Conservation (phyloP, 192 early-diverging fungal genomes). For the Spinellus fusiger region DNA sequence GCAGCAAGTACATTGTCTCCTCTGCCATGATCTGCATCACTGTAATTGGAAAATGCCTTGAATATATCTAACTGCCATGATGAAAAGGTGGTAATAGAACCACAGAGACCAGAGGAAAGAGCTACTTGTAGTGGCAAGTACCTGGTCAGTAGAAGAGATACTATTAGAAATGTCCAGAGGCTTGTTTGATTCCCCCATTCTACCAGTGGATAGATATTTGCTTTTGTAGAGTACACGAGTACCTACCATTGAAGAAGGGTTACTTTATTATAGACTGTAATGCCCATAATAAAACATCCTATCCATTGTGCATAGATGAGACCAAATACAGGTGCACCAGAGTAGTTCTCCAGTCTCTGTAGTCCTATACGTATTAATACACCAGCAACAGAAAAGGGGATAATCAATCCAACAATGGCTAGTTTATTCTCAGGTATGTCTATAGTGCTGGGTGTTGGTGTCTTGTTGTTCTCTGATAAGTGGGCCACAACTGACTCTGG, state of each 20-base stretch:
- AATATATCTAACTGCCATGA: conserved; percentile 65
- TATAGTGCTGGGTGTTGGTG: not conserved
- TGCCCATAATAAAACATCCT: conserved; percentile 62
- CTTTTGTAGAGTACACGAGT: conserved; percentile 9
- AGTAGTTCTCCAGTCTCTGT: conserved; percentile 47
- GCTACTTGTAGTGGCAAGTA: conserved; percentile 46
- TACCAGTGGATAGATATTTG: not conserved
- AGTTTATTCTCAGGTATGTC: conserved; percentile 26
- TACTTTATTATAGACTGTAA: conserved; percentile 21
- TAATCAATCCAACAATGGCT: conserved; percentile 24
- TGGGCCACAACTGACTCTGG: too few relatives aligned
- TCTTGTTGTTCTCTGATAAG: too few relatives aligned
- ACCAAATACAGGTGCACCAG: conserved; percentile 52
- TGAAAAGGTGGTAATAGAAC: conserved; percentile 80
- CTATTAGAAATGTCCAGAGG: too few relatives aligned
- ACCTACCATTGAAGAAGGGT: conserved; percentile 23
- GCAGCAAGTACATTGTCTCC: conserved; percentile 44
- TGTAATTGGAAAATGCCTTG: conserved; percentile 33
- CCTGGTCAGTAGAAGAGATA: too few relatives aligned
- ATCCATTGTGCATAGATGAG: conserved; percentile 61
- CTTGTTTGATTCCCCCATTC: too few relatives aligned
- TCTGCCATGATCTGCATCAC: conserved; percentile 10
- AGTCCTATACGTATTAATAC: conserved; percentile 56
- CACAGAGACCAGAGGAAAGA: conserved; percentile 67
- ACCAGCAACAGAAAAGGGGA: conserved; percentile 59